phyloP scores from a whole-genome alignment of 1,284 basidiomycete species.

The Wallemia mellicola region DNA sequence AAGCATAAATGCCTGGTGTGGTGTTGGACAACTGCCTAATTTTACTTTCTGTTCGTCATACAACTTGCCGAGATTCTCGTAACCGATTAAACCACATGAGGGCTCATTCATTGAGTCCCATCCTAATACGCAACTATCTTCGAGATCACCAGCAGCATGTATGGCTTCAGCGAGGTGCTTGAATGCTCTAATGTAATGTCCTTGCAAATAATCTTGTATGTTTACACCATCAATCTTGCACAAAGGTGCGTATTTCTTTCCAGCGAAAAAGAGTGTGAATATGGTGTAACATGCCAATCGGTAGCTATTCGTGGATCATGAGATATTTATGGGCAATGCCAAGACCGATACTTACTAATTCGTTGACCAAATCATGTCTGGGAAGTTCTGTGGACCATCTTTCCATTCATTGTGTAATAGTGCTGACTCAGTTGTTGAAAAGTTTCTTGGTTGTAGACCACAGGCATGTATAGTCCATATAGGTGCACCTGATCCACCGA shows the following conservation, averaged over 20 bases:
- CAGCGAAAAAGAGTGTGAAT: conserved; percentile 84
- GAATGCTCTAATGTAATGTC: conserved; percentile 52
- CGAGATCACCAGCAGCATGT: conserved; percentile 33
- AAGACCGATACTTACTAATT: neutral
- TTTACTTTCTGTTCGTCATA: conserved; percentile 25
- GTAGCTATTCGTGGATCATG: conserved; percentile 9
- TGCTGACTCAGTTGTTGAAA: conserved; percentile 57
- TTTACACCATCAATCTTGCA: conserved; percentile 74
- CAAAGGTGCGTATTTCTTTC: conserved; percentile 58
- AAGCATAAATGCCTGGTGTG: conserved; percentile 19
- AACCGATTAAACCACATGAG: conserved; percentile 54
- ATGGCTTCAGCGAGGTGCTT: conserved; percentile 45
- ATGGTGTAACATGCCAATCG: conserved; percentile 62
- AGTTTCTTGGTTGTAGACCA: conserved; percentile 57
- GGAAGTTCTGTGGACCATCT: conserved; percentile 40
- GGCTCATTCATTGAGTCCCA: conserved; percentile 97
- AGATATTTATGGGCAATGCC: neutral
- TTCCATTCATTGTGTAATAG: conserved; percentile 63
- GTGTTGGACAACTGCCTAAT: neutral
- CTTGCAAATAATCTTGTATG: conserved; percentile 79
- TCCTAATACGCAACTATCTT: conserved; percentile 67
- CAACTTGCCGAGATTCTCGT: conserved; percentile 34
- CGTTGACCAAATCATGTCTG: conserved; percentile 32
- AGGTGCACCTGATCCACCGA: conserved; percentile 82
- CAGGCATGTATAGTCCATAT: conserved; percentile 81